Base-by-base conservation (phyloP, 306 rosid genomes). In the Gastrolobium villosum region DNA sequence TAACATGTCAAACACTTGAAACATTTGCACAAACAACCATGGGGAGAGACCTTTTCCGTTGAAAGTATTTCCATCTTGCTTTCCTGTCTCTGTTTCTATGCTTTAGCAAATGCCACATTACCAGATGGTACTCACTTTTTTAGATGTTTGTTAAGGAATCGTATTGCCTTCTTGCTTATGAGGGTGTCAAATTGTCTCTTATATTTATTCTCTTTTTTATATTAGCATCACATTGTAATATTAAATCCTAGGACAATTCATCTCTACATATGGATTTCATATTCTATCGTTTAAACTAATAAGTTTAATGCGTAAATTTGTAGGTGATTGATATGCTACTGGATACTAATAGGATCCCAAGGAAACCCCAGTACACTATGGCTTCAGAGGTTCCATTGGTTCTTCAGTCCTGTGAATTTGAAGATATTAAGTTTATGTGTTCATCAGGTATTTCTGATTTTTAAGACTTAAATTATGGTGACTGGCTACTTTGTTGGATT, bases 371-470 rank as follows among this genome's bases (percentile, higher is more conserved):
- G 70, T 94, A 92, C 45, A 14, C 30, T 43, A 90, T 92, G 96
- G 97, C 98, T 66, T 79, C 95, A 30, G 97, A 94, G 86, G 74
- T 83, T 84, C 97, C 98, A 0, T 76, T 94, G 93, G 92, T 92
- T 84, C 96, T 94, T 78, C 93, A 82, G 53, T 90, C 95, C 65
- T 94, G 98, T 84, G 96, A 92, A 83, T 94, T 92, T 86, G 94
- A 92, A 66, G 83, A 83, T 80, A 70, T 90, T 35, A 83, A 87
- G 67, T 94, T 94, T 79, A 40, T 55, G 70, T 94, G 98, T 76
- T 94, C 97, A 3, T 53, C 93, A 89, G 98, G 98, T 93, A 88
- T 72, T 64, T 81, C 78, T 37, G 61, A 62, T 77, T 50, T 76
- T 67, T 59, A 46, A 14, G 43, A 75, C 49, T 28, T 62, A 3